Evolutionary conservation across 2,329 filamentous ascomycete species (phyloP).

Genomic region (Ophiostoma pallidulum): DNA sequence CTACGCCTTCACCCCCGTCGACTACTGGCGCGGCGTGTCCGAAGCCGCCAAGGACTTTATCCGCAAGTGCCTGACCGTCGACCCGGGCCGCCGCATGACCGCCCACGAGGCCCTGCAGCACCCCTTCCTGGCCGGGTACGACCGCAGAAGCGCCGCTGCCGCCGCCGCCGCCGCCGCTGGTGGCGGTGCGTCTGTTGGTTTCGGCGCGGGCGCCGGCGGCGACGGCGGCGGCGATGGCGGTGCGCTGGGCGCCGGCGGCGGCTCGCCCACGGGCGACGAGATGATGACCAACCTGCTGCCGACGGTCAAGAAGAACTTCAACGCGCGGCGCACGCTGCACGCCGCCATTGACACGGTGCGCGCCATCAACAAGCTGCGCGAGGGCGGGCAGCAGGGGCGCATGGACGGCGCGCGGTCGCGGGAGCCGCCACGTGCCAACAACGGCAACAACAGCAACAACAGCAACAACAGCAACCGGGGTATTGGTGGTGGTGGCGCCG

Average conservation of each 20-base stretch:
- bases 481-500: no score
- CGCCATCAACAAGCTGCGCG: conserved; percentile 61
- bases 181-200: no score
- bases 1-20: conserved; percentile 86
- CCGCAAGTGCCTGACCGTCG: conserved; percentile 80
- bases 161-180: no score
- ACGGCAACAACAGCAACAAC: no score
- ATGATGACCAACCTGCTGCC: conserved; percentile 53
- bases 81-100: conserved; percentile 79
- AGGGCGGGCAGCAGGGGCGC: conserved; percentile 38
- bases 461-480: no score
- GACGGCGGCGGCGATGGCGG: no score
- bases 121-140: conserved; percentile 51
- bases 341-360: conserved; percentile 63
- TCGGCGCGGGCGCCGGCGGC: no score
- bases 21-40: conserved; percentile 95
- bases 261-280: conserved; percentile 32
- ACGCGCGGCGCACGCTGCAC: conserved; percentile 57
- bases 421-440: conserved; percentile 35
- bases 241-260: no score
- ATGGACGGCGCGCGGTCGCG: conserved; percentile 51
- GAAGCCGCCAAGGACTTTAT: conserved; percentile 85
- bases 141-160: no score
- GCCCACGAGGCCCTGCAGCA: conserved; percentile 68
- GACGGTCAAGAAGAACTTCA: conserved; percentile 66